Base-by-base conservation (phyloP, 495 filamentous ascomycete genomes). In the Thermochaetoides thermophila region DNA sequence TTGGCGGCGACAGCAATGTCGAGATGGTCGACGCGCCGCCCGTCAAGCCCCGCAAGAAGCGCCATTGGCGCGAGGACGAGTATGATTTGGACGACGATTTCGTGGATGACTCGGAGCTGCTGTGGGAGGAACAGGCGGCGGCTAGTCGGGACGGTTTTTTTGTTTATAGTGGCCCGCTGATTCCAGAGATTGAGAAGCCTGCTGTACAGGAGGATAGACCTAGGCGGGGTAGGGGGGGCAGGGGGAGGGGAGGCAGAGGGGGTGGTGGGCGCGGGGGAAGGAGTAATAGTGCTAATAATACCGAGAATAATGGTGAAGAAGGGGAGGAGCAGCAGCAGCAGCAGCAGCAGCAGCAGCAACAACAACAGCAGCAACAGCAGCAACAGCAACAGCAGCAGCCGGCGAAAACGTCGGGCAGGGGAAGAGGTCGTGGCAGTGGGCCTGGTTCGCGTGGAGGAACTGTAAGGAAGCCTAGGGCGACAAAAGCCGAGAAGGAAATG, bases 31-130 rank as follows among this genome's bases (percentile, higher is more conserved):
- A 26, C 56, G 67, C 62, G 29, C 61, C 63, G 3, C 55, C 64
- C 10, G 79, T 74, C 45, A 80, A 78, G 46, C 70, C 73, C 22
- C 59, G 66, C 32, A 72, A 72, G 53, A 78, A 81, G 55, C 64
- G 91, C 27, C 81, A 76, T 59, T 80, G 76, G 66, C 92, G 89
- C 60, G 78, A 86, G 40, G 89, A 97, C 45, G 81, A 92, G 39
- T 97, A 97, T 47, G 85, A 95, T 56, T 84, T 84, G 42, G 83
- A 89, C 33, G 89, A 97, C 48, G 87, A 85, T 21, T 97, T 97
- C 52, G 87, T 97, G 35, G 89, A 97, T 50, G 89, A 97, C 55
- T 87, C 83, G 10, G 89, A 97, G 49, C 48, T 94, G 59, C 69
- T 87, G 6, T 97, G 86, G 84, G 84, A 96, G 58, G 83, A 93